Evolutionary conservation across 768 basidiomycete genomes (phyloP).

Genomic region (Saitozyma podzolica): DNA sequence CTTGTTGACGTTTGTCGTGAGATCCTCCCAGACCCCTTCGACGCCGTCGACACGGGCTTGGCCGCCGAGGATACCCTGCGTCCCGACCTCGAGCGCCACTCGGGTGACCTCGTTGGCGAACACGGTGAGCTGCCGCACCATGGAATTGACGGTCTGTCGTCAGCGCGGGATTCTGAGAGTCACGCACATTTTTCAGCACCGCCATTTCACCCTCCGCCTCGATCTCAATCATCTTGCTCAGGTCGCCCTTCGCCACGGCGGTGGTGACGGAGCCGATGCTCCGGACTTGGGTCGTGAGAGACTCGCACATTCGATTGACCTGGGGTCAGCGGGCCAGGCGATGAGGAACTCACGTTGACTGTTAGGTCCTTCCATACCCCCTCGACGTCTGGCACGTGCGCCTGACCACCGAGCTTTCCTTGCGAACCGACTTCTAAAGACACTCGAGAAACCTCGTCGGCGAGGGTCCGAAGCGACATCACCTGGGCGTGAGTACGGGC

Average conservation of each 20-base stretch:
- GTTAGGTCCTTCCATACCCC: conserved; percentile 79
- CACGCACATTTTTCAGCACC: conserved; percentile 54
- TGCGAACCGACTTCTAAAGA: conserved; percentile 56
- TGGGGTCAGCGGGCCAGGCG: conserved; percentile 14
- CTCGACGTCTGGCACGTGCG: conserved; percentile 84
- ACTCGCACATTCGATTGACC: conserved; percentile 55
- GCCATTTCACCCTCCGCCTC: conserved; percentile 88
- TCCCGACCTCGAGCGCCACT: conserved; percentile 54
- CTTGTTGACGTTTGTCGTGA: conserved; percentile 53
- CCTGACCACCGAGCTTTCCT: conserved; percentile 87
- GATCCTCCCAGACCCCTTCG: conserved; percentile 51
- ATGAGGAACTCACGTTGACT: conserved; percentile 43
- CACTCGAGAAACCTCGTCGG: conserved; percentile 87
- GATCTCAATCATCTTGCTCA: conserved; percentile 70
- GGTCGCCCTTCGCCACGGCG: conserved; percentile 55
- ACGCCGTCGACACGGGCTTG: conserved; percentile 53
- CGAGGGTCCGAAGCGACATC: conserved; percentile 78
- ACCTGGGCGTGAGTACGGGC: conserved; percentile 51
- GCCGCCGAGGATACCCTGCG: conserved; percentile 52
- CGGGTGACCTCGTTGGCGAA: conserved; percentile 52
- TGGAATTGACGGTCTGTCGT: conserved; percentile 51
- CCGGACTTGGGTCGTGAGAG: conserved; percentile 56
- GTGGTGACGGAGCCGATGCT: conserved; percentile 54
- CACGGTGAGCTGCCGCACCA: conserved; percentile 48
- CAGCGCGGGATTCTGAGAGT: neutral